Evolutionary conservation across 2,329 filamentous ascomycete genomes (phyloP), one percentile per base, ranked within the genome.

Genomic region (Fusarium sulawesiense): DNA sequence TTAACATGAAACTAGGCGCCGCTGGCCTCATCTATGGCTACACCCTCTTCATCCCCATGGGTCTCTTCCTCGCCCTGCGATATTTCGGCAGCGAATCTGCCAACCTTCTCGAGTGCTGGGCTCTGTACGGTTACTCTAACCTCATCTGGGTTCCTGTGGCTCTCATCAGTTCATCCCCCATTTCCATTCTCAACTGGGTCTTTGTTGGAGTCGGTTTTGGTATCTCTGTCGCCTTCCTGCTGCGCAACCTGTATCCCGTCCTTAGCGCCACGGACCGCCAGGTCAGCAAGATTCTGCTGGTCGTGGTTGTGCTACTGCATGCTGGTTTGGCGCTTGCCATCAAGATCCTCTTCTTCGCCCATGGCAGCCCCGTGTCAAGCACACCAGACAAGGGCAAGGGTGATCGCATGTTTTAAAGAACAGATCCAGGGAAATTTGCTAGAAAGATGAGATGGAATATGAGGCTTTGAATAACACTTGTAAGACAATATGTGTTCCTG

Each of bases 91-190:
- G 93, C 80, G 94, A 97, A 79, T 92, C 90, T 60, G 94, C 95
- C 68, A 97, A 97, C 81, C 84, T 99, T 64, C 88, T 99, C 72
- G 96, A 99, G 84, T 97, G 94, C 84, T 94, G 93, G 90, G 93
- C 94, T 64, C 85, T 99, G 37, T 99, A 98, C 80, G 96, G 96
- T 57, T 99, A 99, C 84, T 89, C 92, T 60, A 99, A 99, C 83
- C 85, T 99, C 76, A 93, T 99, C 77, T 99, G 96, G 96, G 94
- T 99, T 74, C 93, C 92, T 4, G 94, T 99, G 45, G 94, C 96
- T 49, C 83, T 97, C 68, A 93, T 98, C 73, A 94, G 92, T 78
- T 98, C 94, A 92, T 95, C 92, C 70, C 92, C 92, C 56, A 84
- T 98, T 74, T 90, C 89, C 57, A 89, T 93, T 59, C 88, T 99